Conservation (phyloP, 2,329 filamentous ascomycete genomes). For the Nemania serpens region DNA sequence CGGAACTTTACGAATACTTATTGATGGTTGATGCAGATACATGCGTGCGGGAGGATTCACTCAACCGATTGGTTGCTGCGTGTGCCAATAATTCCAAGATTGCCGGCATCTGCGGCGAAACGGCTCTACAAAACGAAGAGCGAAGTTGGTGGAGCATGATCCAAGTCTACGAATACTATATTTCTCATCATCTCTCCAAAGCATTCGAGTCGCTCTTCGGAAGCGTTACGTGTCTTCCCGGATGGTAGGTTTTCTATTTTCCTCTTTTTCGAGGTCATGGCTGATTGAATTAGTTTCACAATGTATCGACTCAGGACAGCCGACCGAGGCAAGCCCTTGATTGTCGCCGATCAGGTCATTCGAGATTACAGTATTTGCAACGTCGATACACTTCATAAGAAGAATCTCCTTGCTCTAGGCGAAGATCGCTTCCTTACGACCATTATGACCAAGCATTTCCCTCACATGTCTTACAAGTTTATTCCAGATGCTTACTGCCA, state of each 20-base stretch:
- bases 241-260: slow-evolving; percentile 76
- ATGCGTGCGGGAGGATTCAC: slow-evolving; percentile 85
- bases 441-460: slow-evolving; percentile 98
- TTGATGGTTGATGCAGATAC: slow-evolving; percentile 99
- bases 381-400: slow-evolving; percentile 92
- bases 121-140: slow-evolving; percentile 93
- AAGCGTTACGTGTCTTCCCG: slow-evolving; percentile 96
- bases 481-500: slow-evolving; percentile 89
- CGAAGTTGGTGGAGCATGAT: slow-evolving; percentile 99
- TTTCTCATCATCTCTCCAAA: slow-evolving; percentile 95
- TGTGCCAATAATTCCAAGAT: slow-evolving; percentile 96
- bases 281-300: slow-evolving; percentile 72
- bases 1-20: slow-evolving; percentile 95
- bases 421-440: slow-evolving; percentile 90
- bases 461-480: slow-evolving; percentile 94
- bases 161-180: slow-evolving; percentile 99
- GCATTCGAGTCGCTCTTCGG: slow-evolving; percentile 98
- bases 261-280: slow-evolving; percentile 39
- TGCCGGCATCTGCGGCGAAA: slow-evolving; percentile 96
- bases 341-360: slow-evolving; percentile 88
- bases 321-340: slow-evolving; percentile 91
- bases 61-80: slow-evolving; percentile 89
- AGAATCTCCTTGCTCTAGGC: slow-evolving; percentile 78
- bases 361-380: slow-evolving; percentile 85
- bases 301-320: slow-evolving; percentile 97